A percentile compares a stretch with the other conserved stretches of the same genome.
Conservation (phyloP, 768 basidiomycete species). For the Tulasnella sp. region DNA sequence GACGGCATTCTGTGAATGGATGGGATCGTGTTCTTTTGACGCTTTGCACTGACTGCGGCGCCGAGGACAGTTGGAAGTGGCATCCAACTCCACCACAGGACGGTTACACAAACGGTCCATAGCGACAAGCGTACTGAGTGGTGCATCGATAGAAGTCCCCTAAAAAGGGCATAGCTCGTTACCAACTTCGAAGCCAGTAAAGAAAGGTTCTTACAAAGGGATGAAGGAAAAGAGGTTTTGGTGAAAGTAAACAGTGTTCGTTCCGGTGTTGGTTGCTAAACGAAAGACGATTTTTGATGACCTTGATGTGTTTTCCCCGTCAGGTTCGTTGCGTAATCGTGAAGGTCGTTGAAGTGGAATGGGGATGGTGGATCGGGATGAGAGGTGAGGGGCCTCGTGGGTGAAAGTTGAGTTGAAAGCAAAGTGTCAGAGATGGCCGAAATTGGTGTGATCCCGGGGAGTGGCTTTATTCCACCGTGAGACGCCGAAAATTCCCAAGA, state of each 20-base stretch:
- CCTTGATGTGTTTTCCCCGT: not conserved
- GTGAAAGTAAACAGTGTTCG: not conserved
- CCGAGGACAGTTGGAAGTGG: not conserved
- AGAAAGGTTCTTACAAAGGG: not conserved
- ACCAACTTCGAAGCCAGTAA: not conserved
- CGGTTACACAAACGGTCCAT: not conserved
- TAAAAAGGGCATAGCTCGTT: not conserved
- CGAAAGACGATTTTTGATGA: not conserved
- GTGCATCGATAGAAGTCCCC: not conserved
- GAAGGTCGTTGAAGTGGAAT: not conserved
- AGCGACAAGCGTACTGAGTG: not conserved
- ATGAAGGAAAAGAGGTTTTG: not conserved
- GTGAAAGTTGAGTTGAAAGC: slow-evolving; percentile 4
- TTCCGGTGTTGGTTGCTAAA: not conserved
- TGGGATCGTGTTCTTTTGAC: not conserved
- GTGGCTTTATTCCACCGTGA: not conserved
- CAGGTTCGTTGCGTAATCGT: not conserved
- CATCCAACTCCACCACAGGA: slow-evolving; percentile 2
- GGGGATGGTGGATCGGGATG: not conserved
- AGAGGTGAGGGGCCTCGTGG: not conserved
- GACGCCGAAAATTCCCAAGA: not conserved
- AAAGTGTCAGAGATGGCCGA: not conserved
- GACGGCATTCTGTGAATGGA: not conserved
- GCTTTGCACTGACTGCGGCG: not conserved
- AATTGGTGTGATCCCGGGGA: not conserved